phyloP scores from a whole-genome alignment of 805 yeast genomes.

The Limtongozyma cylindracea region DNA sequence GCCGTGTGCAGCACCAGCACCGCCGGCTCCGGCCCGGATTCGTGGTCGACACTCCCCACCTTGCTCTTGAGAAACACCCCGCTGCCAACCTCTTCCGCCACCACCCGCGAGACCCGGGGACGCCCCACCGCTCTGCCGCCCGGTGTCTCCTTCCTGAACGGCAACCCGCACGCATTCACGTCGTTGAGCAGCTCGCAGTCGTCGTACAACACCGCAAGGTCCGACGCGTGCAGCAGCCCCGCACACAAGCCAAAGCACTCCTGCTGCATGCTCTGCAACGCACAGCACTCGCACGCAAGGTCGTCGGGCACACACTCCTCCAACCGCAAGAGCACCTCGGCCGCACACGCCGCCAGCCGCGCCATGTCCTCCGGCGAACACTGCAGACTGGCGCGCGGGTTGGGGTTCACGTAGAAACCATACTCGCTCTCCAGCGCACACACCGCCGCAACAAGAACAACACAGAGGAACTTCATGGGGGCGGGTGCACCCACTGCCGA shows the following conservation, averaged over 20 bases:
- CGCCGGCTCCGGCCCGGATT: no score
- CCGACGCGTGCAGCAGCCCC: slow-evolving; percentile 18
- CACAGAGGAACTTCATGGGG: no score
- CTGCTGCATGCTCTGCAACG: slow-evolving; percentile 19
- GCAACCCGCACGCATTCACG: slow-evolving; percentile 22
- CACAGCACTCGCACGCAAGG: slow-evolving; percentile 30
- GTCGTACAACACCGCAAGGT: slow-evolving; percentile 15
- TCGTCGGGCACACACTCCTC: slow-evolving; percentile 27
- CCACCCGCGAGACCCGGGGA: no score
- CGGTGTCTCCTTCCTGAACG: slow-evolving; percentile 19
- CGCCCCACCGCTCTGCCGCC: slow-evolving; percentile 6
- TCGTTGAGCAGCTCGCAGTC: slow-evolving; percentile 21
- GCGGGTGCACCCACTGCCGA: no score
- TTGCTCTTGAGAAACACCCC: no score
- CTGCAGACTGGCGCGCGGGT: slow-evolving; percentile 13
- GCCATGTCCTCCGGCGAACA: slow-evolving; percentile 19
- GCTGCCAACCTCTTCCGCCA: no score
- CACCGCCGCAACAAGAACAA: no score
- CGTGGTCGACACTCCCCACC: no score
- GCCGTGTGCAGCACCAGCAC: no score
- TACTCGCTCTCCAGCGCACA: no score
- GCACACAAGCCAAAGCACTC: slow-evolving; percentile 23
- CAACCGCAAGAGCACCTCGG: slow-evolving; percentile 16
- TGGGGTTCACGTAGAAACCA: slow-evolving; percentile 19
- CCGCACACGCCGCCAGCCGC: slow-evolving; percentile 16